Base-by-base conservation (phyloP, 306 rosid genomes). In the Crataegus laevigata region DNA sequence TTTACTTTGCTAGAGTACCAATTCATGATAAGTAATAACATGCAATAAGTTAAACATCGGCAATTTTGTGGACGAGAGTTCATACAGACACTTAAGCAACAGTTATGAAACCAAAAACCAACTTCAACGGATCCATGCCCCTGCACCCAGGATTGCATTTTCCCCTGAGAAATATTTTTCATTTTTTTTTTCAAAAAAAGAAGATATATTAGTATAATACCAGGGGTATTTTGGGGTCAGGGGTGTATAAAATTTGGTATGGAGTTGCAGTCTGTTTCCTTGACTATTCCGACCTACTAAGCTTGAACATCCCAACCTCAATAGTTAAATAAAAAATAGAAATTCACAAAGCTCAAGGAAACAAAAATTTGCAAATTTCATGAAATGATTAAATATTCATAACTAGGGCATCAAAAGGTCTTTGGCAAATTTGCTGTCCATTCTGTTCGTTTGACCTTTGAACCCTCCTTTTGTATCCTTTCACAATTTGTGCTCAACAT, bases 391-490 rank as follows among this genome's bases (percentile, higher is more conserved):
- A 79, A 30, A 57, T 55, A 21, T 22, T 69, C 66, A 66, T 40
- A 61, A 62, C 13, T 54, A 70, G 47, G 28, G 51, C 57, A 2
- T 5, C 65, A 11, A 62, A 62, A 47, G 75, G 79, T 74, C 77
- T 72, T 69, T 13, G 63, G 62, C 73, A 8, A 74, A 28, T 50
- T 61, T 69, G 82, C 66, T 74, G 68, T 59, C 75, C 73, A 47
- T 83, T 84, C 87, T 78, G 71, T 80, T 75, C 55, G 55, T 76
- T 79, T 82, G 83, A 84, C 82, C 78, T 83, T 66, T 77, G 77
- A 69, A 55, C 66, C 62, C 21, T 8, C 21, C 0, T 6, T 47
- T 47, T 45, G 4, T 50, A 64, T 64, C 45, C 60, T 42, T 38
- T 63, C 79, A 24, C 50, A 70, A 66, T 30, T 5, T 52, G 73